Evolutionary conservation across 305 asterid species (phyloP).

Genomic region (Fraxinus angustifolia): DNA sequence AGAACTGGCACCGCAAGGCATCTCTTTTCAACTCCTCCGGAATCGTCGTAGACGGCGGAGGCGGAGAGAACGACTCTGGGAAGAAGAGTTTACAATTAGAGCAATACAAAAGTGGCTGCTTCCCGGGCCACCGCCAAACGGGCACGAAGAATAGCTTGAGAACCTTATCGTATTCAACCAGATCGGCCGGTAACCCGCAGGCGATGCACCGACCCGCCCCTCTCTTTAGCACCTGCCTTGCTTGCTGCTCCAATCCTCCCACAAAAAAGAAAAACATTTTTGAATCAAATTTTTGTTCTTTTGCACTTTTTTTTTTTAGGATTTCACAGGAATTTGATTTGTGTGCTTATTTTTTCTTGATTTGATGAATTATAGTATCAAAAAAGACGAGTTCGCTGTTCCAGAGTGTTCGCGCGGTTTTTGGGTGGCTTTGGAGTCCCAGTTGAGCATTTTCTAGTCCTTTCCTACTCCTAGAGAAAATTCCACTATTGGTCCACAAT

Average conservation of each 20-base stretch:
- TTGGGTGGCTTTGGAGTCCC: not conserved
- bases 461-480: not conserved
- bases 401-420: constrained; percentile 19
- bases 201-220: constrained; percentile 65
- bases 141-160: constrained; percentile 76
- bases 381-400: not conserved
- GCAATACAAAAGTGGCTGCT: constrained; percentile 62
- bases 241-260: constrained; percentile 75
- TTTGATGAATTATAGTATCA: not conserved
- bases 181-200: constrained; percentile 72
- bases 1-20: constrained; percentile 35
- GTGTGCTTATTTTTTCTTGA: not conserved
- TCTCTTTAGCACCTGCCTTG: constrained; percentile 55
- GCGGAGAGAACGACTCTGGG: constrained; percentile 41
- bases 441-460: not conserved
- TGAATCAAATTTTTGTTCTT: not conserved
- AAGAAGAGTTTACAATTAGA: constrained; percentile 55
- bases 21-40: constrained; percentile 10
- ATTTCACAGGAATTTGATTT: not conserved
- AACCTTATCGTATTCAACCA: constrained; percentile 73
- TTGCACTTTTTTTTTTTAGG: not conserved
- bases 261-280: constrained; percentile 78
- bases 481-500: not conserved
- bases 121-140: constrained; percentile 84
- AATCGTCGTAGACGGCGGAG: constrained; percentile 22